Base-by-base conservation (phyloP, 768 basidiomycete species). In the Tephrocybe sp. region DNA sequence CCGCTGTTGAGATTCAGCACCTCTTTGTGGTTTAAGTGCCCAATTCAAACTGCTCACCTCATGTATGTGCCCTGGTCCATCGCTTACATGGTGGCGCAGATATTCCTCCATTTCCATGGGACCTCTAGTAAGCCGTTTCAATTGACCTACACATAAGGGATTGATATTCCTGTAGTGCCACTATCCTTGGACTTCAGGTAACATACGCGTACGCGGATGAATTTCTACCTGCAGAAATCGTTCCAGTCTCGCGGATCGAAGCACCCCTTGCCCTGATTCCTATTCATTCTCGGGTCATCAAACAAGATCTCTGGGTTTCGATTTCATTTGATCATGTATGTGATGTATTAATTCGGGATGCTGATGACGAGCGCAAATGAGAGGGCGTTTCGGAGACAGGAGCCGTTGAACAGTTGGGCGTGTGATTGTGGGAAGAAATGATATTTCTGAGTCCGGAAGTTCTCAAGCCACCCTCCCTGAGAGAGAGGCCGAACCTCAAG, bases 41-140 rank as follows among this genome's bases (percentile, higher is more conserved):
- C 15, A 22, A 41, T 15, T 25, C 40, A 7, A 37, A 51, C 7
- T 38, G 53, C 27, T 11, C 31, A 19, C 56, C 52, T 3, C 53
- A 57, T 50, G 48, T 59, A 3, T 63, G 61, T 45, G 55, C 60
- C 2, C 25, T 63, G 4, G 42, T 63, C 19, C 52, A 37, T 8
- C 24, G 53, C 8, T 22, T 63, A 11, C 36, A 18, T 11, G 5
- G 46, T 4, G 57, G 56, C 32, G 38, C 51, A 16, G 19, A 49
- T 8, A 48, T 64, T 27, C 58, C 63, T 4, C 11, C 13, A 4
- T 44, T 64, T 28, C 63, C 63, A 26, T 62, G 61, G 61, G 52
- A 61, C 41, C 24, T 57, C 8, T 53, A 57, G 63, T 64, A 51
- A 4, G 55, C 25, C 26, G 15, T 28, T 21, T 31, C 40, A 19